Evolutionary conservation across 257 asterid genomes (phyloP).

Genomic region (Schizonepeta tenuifolia): DNA sequence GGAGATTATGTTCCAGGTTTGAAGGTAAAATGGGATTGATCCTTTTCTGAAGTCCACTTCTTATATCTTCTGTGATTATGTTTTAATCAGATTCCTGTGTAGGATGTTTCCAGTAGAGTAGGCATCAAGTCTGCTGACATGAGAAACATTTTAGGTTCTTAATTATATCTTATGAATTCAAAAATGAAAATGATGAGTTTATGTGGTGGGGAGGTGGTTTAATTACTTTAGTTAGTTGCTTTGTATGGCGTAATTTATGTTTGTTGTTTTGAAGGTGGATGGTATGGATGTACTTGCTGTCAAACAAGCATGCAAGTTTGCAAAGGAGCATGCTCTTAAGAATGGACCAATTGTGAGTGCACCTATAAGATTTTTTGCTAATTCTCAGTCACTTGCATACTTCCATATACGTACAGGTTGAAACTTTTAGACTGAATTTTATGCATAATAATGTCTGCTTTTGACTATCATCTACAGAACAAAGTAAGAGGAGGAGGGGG

Average conservation of each 20-base stretch:
- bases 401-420: not conserved
- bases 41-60: not conserved
- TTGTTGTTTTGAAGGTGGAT: constrained; percentile 66
- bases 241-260: constrained; percentile 9
- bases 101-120: not conserved
- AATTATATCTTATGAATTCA: not conserved
- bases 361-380: constrained; percentile 13
- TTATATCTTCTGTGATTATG: not conserved
- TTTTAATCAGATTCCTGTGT: not conserved
- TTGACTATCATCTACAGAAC: no score
- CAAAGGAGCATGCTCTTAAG: constrained; percentile 89
- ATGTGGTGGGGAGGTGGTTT: constrained; percentile 5
- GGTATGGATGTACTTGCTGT: constrained; percentile 99
- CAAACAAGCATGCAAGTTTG: constrained; percentile 95
- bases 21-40: constrained; percentile 53
- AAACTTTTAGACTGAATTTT: not conserved
- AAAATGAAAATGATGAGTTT: constrained; percentile 12
- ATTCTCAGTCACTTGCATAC: constrained; percentile 12
- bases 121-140: constrained; percentile 12
- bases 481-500: no score
- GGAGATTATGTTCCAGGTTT: constrained; percentile 98
- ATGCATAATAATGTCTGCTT: constrained; percentile 23
- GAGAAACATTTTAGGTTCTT: constrained; percentile 11
- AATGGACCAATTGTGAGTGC: constrained; percentile 97
- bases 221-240: not conserved